These are phyloP conservation scores for Kurtzmaniella quercitrusa DNA, from an alignment of 1,139 yeast genomes.

Conservation along the genomic window DNA sequence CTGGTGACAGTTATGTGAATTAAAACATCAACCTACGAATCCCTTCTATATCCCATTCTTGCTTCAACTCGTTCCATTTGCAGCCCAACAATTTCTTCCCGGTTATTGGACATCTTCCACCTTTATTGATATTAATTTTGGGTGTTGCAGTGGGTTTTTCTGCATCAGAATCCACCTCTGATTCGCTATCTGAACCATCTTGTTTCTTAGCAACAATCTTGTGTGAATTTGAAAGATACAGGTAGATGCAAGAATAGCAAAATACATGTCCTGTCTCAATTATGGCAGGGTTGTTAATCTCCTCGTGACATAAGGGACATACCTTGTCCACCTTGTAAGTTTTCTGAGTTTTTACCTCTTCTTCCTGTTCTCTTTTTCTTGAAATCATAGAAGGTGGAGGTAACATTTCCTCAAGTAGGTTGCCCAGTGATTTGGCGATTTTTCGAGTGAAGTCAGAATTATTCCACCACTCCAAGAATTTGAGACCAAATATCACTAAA, in stretches of 20 bases:
- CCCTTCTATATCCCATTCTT: conserved; percentile 72
- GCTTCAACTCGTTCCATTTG: conserved; percentile 51
- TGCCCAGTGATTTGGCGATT: conserved; percentile 51
- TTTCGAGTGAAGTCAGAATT: conserved; percentile 70
- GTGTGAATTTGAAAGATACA: conserved; percentile 51
- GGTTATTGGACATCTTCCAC: conserved; percentile 85
- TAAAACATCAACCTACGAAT: conserved; percentile 66
- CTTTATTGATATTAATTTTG: conserved; percentile 31
- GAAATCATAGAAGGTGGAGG: conserved; percentile 49
- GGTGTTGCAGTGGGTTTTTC: conserved; percentile 10
- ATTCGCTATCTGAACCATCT: conserved; percentile 9
- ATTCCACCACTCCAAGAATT: conserved; percentile 95
- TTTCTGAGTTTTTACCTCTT: conserved; percentile 13
- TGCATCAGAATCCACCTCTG: conserved; percentile 18
- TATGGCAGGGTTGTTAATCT: conserved; percentile 73
- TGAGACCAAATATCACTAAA: conserved; percentile 74
- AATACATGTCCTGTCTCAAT: conserved; percentile 90
- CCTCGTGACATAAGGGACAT: conserved; percentile 74
- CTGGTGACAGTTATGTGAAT: background rate
- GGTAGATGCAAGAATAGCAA: conserved; percentile 83
- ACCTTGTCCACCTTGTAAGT: conserved; percentile 28
- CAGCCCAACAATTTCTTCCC: conserved; percentile 73
- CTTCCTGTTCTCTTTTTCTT: conserved; percentile 10
- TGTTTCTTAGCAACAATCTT: conserved; percentile 14
- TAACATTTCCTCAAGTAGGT: conserved; percentile 44